Percentiles rank a stretch among this genome's conserved stretches.
Evolutionary conservation across 169 alveolate species (phyloP).

Genomic region (Plasmodium inui): DNA sequence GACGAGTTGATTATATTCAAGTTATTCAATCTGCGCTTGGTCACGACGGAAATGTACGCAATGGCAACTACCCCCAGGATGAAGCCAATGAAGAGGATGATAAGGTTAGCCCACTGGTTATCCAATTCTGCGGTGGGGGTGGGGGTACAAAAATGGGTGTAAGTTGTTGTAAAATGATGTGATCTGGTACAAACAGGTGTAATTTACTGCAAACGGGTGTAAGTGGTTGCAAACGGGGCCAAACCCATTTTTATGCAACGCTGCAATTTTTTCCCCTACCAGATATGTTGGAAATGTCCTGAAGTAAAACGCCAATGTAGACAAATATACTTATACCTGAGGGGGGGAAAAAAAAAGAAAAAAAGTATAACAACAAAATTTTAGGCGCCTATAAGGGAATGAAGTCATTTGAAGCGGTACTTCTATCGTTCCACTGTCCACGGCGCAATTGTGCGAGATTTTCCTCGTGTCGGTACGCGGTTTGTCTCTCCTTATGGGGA

Average conservation of each 20-base stretch:
- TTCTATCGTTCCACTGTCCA: neutral
- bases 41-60: slow-evolving; percentile 66
- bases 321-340: slow-evolving; percentile 62
- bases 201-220: neutral
- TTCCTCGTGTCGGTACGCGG: neutral
- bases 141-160: neutral
- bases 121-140: slow-evolving; percentile 34
- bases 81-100: slow-evolving; percentile 55
- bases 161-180: neutral
- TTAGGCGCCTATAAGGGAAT: neutral
- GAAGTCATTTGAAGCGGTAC: neutral
- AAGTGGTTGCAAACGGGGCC: neutral
- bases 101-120: slow-evolving; percentile 46
- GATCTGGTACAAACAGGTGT: neutral
- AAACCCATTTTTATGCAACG: neutral
- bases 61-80: slow-evolving; percentile 66
- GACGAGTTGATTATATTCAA: slow-evolving; percentile 66
- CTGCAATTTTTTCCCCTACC: slow-evolving; percentile 17
- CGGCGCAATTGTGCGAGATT: too few species aligned
- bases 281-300: slow-evolving; percentile 57
- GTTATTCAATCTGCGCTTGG: slow-evolving; percentile 68
- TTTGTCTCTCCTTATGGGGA: neutral
- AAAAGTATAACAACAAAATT: neutral
- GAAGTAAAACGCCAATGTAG: slow-evolving; percentile 74
- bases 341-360: neutral